A percentile compares a stretch with the other conserved stretches of the same genome.
Evolutionary conservation across 148 eudicot species (phyloP).

Genomic region (Salicornia ramosissima): DNA sequence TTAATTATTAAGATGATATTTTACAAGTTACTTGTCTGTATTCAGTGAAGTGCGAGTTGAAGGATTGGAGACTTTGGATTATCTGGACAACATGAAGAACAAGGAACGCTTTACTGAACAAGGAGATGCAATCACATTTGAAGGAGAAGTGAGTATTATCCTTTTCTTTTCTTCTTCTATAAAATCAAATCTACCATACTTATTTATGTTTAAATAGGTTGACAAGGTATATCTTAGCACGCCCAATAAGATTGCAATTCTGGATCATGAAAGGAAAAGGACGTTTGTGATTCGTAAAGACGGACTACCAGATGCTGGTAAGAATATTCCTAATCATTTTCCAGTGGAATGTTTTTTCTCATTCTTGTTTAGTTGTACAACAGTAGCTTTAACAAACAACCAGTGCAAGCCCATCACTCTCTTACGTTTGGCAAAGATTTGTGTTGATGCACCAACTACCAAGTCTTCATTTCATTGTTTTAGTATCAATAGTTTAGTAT

Average conservation of each 20-base stretch:
- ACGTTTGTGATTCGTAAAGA: conserved; percentile 86
- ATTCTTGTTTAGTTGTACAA: background rate
- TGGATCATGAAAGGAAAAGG: conserved; percentile 92
- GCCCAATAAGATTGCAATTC: conserved; percentile 77
- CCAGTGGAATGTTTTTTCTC: background rate
- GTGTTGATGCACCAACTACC: background rate
- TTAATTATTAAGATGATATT: background rate
- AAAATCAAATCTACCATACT: background rate
- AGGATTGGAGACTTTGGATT: conserved; percentile 87
- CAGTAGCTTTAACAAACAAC: background rate
- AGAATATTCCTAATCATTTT: conserved; percentile 15
- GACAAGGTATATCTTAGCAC: conserved; percentile 90
- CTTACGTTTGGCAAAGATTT: background rate
- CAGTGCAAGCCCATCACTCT: background rate
- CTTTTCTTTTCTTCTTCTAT: conserved; percentile 5
- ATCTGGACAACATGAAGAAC: conserved; percentile 75
- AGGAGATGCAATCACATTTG: conserved; percentile 94
- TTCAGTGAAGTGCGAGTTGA: conserved; percentile 94
- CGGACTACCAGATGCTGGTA: conserved; percentile 98
- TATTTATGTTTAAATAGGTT: conserved; percentile 39
- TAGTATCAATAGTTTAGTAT: background rate
- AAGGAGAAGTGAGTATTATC: conserved; percentile 65
- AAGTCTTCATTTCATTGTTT: background rate
- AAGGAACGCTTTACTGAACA: conserved; percentile 83
- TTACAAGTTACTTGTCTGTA: conserved; percentile 10